Evolutionary conservation across 129 eudicot species (phyloP).

Genomic region (Helianthus tuberosus): DNA sequence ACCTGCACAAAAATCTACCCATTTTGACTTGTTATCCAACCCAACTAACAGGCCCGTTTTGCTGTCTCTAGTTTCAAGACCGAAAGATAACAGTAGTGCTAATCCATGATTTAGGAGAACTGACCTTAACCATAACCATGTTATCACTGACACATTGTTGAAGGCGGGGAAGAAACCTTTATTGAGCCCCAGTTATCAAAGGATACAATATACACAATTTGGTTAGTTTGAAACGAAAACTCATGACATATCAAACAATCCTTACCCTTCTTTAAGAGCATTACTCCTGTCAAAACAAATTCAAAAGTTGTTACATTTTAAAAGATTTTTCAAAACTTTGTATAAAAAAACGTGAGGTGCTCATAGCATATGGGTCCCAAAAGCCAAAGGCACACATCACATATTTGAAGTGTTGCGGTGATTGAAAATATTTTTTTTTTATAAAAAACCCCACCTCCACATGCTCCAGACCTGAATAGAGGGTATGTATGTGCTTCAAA

Average conservation of each 20-base stretch:
- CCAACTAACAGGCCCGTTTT: too few relatives aligned
- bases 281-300: conserved; percentile 58
- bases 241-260: conserved; percentile 97
- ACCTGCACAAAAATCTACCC: too few relatives aligned
- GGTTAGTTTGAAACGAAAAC: conserved; percentile 26
- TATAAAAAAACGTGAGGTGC: too few relatives aligned
- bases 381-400: too few relatives aligned
- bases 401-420: too few relatives aligned
- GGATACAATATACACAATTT: conserved; percentile 44
- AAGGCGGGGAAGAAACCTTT: conserved; percentile 33
- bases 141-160: conserved; percentile 23
- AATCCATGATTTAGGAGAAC: neutral
- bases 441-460: too few relatives aligned
- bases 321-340: too few relatives aligned
- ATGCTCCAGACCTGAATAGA: conserved; percentile 43
- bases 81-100: neutral
- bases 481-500: conserved; percentile 11
- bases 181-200: conserved; percentile 34
- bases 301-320: neutral
- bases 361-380: too few relatives aligned
- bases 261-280: conserved; percentile 93
- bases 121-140: conserved; percentile 31
- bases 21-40: too few relatives aligned
- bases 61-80: too few relatives aligned
- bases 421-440: too few relatives aligned